Evolutionary conservation across 1,139 yeast species (phyloP).

Genomic region (Hemisphaericaspora xylofermentans): DNA sequence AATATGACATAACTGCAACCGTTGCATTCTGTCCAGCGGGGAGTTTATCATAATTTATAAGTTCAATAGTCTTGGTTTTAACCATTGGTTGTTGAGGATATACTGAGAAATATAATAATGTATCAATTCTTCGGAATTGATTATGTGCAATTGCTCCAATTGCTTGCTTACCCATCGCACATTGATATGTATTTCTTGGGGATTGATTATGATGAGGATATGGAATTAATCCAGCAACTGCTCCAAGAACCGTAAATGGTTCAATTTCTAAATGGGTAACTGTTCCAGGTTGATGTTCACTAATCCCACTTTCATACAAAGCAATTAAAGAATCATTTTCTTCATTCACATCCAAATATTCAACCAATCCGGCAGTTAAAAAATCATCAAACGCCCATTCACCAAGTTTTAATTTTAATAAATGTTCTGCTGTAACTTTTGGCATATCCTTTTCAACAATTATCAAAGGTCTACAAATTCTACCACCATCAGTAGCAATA

Average conservation of each 20-base stretch:
- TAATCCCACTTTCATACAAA: constrained; percentile 63
- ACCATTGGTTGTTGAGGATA: constrained; percentile 99
- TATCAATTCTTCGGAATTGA: constrained; percentile 93
- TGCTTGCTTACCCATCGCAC: constrained; percentile 99
- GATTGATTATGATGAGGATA: constrained; percentile 99
- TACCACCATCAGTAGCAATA: constrained; percentile 98
- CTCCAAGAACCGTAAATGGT: constrained; percentile 94
- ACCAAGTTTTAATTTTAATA: constrained; percentile 61
- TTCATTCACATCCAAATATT: constrained; percentile 94
- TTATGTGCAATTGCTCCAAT: constrained; percentile 98
- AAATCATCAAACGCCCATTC: constrained; percentile 88
- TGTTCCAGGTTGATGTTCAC: constrained; percentile 27
- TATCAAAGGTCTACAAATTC: constrained; percentile 95
- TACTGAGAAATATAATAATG: constrained; percentile 89
- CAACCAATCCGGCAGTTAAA: constrained; percentile 81
- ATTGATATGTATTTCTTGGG: constrained; percentile 97
- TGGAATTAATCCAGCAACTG: constrained; percentile 99
- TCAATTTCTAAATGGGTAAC: constrained; percentile 94
- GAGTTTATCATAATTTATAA: constrained; percentile 89
- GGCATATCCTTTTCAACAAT: constrained; percentile 72
- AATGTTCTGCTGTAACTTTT: constrained; percentile 69
- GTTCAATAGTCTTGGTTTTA: constrained; percentile 92
- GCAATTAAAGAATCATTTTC: constrained; percentile 96
- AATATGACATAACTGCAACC: constrained; percentile 98
- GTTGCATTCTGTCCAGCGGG: constrained; percentile 99